phyloP scores from a whole-genome alignment of 2,329 filamentous ascomycete genomes.

The Epichloe coenophiala region DNA sequence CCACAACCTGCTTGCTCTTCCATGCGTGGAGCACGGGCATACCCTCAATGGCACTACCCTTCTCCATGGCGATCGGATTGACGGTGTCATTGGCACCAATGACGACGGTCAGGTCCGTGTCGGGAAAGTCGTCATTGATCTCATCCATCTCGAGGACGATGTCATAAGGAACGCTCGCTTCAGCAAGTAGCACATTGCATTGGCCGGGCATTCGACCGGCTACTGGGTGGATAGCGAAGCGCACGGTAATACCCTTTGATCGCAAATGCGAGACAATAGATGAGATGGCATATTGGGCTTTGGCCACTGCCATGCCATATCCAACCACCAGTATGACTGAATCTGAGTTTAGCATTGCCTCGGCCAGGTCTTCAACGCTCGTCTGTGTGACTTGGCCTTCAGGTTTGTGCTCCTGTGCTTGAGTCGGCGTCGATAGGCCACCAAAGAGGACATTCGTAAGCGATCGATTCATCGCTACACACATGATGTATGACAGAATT shows the following conservation, averaged over 20 bases:
- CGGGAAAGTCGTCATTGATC: constrained; percentile 81
- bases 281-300: constrained; percentile 81
- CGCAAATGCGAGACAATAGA: constrained; percentile 66
- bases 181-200: constrained; percentile 80
- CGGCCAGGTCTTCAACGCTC: constrained; percentile 69
- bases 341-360: constrained; percentile 61
- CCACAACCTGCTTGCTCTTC: constrained; percentile 86
- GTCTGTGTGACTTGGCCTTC: constrained; percentile 70
- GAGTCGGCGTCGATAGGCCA: constrained; percentile 45
- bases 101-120: constrained; percentile 76
- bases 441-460: constrained; percentile 85
- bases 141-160: constrained; percentile 93
- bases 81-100: constrained; percentile 91
- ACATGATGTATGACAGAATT: constrained; percentile 78
- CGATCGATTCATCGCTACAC: constrained; percentile 82
- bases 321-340: constrained; percentile 83
- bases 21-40: constrained; percentile 89
- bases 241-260: constrained; percentile 64
- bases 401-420: constrained; percentile 53
- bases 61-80: constrained; percentile 77
- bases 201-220: constrained; percentile 88
- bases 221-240: constrained; percentile 83
- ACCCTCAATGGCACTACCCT: constrained; percentile 71
- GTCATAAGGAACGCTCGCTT: constrained; percentile 80
- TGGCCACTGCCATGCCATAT: constrained; percentile 89